These are phyloP conservation scores for Amanita fuliginea DNA, from an alignment of 768 basidiomycete species.

Conservation along the genomic window DNA sequence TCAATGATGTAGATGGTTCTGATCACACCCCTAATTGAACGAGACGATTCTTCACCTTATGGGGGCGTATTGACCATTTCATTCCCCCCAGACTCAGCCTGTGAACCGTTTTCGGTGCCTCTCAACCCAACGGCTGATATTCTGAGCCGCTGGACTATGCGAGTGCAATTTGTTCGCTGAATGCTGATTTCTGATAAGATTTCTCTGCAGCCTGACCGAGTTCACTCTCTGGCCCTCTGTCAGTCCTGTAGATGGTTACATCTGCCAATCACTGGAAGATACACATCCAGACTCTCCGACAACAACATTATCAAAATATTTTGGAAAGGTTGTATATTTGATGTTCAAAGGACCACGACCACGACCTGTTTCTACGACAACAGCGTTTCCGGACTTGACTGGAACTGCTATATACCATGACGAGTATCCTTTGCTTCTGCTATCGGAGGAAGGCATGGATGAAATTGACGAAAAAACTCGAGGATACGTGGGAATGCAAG, in stretches of 20 bases:
- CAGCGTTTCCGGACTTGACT: constrained; percentile 44
- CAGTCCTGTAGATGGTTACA: constrained; percentile 49
- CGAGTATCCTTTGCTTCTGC: constrained; percentile 56
- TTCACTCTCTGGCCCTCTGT: constrained; percentile 36
- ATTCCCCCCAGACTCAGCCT: constrained; percentile 51
- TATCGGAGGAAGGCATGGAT: constrained; percentile 55
- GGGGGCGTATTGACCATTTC: constrained; percentile 40
- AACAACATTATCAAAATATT: constrained; percentile 45
- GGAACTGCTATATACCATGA: constrained; percentile 56
- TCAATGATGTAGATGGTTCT: constrained; percentile 45
- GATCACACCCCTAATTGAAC: constrained; percentile 43
- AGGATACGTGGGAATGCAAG: constrained; percentile 34
- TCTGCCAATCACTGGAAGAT: constrained; percentile 33
- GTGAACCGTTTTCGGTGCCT: constrained; percentile 48
- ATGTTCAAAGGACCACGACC: constrained; percentile 53
- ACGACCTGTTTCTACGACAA: constrained; percentile 40
- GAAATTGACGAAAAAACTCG: constrained; percentile 39
- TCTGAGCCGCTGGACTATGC: constrained; percentile 48
- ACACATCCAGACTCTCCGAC: constrained; percentile 30
- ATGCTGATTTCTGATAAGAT: background rate
- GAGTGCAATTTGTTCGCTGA: constrained; percentile 12
- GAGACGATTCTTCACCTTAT: constrained; percentile 30
- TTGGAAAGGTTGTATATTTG: constrained; percentile 50
- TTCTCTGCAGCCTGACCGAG: constrained; percentile 34
- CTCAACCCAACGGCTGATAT: constrained; percentile 39